These are phyloP conservation scores for Suillus decipiens DNA, from an alignment of 768 basidiomycete species.

Conservation along the genomic window DNA sequence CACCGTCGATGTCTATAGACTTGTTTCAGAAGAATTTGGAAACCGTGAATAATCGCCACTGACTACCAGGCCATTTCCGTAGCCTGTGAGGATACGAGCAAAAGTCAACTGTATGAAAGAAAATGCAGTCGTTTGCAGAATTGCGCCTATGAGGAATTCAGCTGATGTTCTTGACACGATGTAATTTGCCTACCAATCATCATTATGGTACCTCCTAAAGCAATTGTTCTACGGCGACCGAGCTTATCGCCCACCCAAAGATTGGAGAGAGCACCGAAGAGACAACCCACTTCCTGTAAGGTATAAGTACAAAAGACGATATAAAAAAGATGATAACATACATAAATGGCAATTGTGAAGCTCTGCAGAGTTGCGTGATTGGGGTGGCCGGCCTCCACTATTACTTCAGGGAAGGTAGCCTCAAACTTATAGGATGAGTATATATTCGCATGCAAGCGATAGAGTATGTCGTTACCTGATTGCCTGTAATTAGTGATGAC, in stretches of 20 bases:
- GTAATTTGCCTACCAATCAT: slow-evolving; percentile 32
- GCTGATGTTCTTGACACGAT: not conserved
- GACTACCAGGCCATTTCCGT: slow-evolving; percentile 44
- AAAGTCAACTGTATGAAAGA: slow-evolving; percentile 43
- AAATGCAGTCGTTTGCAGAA: slow-evolving; percentile 39
- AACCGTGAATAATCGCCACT: slow-evolving; percentile 1
- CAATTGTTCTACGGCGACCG: slow-evolving; percentile 41
- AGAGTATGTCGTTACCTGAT: slow-evolving; percentile 20
- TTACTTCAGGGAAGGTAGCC: slow-evolving; percentile 39
- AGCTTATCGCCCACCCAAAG: slow-evolving; percentile 42
- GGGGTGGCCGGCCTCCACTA: slow-evolving; percentile 25
- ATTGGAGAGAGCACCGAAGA: slow-evolving; percentile 44
- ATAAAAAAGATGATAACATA: slow-evolving; percentile 15
- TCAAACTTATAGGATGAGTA: slow-evolving; percentile 33
- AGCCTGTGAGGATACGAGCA: slow-evolving; percentile 41
- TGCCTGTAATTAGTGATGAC: slow-evolving; percentile 41
- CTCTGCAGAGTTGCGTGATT: slow-evolving; percentile 39
- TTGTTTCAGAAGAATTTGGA: not conserved
- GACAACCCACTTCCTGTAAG: slow-evolving; percentile 44
- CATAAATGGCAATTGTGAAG: slow-evolving; percentile 41
- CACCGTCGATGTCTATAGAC: slow-evolving; percentile 40
- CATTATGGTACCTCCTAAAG: slow-evolving; percentile 42
- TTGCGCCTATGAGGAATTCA: slow-evolving; percentile 21
- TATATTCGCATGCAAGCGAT: not conserved
- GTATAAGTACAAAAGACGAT: not conserved